Percentiles rank a stretch among this genome's conserved stretches.
Conservation (phyloP, 208 protist genomes). For the Leishmania amazonensis region DNA sequence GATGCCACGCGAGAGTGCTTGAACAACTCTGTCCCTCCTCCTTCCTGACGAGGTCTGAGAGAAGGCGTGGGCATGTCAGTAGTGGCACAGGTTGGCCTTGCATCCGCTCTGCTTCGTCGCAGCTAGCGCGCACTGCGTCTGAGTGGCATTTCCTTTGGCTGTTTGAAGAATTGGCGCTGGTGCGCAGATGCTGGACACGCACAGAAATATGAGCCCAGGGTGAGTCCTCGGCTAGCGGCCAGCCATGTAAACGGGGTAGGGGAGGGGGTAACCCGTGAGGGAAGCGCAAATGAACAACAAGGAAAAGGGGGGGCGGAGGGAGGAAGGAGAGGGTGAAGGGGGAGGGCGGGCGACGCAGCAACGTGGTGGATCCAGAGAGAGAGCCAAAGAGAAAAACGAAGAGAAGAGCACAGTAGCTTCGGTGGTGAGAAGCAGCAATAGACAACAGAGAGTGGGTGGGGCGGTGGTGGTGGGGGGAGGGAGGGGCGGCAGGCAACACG, state of each 20-base stretch:
- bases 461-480: too few species aligned
- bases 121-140: background rate
- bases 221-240: background rate
- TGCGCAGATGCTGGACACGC: background rate
- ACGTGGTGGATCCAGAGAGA: background rate
- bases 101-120: background rate
- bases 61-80: background rate
- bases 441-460: background rate
- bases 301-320: background rate
- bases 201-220: background rate
- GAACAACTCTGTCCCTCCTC: too few species aligned
- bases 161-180: background rate
- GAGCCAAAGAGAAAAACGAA: background rate
- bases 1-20: background rate
- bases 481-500: background rate
- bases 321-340: background rate
- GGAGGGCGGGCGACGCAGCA: background rate
- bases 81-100: background rate
- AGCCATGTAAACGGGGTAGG: background rate
- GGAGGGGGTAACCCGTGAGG: background rate
- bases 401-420: background rate
- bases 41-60: background rate
- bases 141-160: background rate
- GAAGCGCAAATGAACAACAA: background rate
- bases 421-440: background rate